phyloP scores from a whole-genome alignment of 805 yeast species.

The Cyberlindnera xylosilytica region DNA sequence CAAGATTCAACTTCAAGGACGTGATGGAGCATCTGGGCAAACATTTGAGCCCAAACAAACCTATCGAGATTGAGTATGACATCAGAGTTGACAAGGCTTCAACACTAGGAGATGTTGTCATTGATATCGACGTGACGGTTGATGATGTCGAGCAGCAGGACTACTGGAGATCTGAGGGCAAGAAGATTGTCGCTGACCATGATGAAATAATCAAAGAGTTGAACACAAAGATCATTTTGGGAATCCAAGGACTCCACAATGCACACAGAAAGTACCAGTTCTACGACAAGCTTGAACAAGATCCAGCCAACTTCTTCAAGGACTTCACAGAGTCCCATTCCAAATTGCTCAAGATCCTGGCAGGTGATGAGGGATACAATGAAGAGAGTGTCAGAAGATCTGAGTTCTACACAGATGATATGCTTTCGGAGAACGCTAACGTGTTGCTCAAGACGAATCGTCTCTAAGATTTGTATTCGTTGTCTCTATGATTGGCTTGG shows the following conservation, averaged over 20 bases:
- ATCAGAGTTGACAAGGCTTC: constrained; percentile 74
- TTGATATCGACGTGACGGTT: constrained; percentile 67
- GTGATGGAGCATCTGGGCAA: constrained; percentile 65
- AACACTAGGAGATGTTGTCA: constrained; percentile 74
- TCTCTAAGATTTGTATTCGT: too few species aligned
- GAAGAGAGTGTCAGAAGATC: constrained; percentile 88
- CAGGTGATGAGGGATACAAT: constrained; percentile 86
- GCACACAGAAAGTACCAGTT: constrained; percentile 70
- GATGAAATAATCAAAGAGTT: constrained; percentile 34
- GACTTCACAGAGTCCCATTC: constrained; percentile 78
- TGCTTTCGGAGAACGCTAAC: constrained; percentile 75
- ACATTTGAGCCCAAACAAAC: constrained; percentile 74
- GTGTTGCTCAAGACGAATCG: constrained; percentile 59
- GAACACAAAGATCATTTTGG: constrained; percentile 32
- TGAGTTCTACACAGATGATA: constrained; percentile 71
- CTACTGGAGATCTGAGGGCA: constrained; percentile 30
- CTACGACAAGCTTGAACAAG: constrained; percentile 65
- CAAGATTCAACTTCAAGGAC: constrained; percentile 64
- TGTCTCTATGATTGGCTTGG: background rate
- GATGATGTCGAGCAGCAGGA: constrained; percentile 30
- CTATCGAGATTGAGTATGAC: constrained; percentile 72
- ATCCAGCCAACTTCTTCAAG: constrained; percentile 74
- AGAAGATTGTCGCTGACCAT: constrained; percentile 25
- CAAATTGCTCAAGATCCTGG: constrained; percentile 77
- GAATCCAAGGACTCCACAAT: constrained; percentile 48